Percentiles rank a stretch among this genome's conserved stretches.
phyloP scores from a whole-genome alignment of 1,284 basidiomycete genomes.

The Puccinia horiana region DNA sequence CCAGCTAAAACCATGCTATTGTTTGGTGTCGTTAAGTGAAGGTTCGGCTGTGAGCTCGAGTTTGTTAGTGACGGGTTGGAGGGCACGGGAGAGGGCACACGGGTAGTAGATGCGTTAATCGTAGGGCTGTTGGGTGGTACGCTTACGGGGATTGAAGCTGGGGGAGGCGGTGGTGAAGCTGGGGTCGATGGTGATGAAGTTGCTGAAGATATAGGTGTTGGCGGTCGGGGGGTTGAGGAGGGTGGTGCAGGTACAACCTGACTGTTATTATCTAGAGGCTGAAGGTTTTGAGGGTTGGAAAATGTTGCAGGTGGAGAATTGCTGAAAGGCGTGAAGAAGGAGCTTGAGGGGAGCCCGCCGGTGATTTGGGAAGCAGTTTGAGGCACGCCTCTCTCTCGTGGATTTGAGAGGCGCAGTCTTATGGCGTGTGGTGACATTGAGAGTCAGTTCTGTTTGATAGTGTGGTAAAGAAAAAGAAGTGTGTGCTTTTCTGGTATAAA shows the following conservation, averaged over 20 bases:
- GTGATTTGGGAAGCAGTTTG: slow-evolving; percentile 15
- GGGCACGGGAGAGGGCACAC: neutral
- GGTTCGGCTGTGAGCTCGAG: neutral
- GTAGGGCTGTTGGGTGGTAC: neutral
- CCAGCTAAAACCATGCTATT: neutral
- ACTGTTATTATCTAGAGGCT: neutral
- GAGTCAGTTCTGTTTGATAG: neutral
- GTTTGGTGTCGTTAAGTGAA: neutral
- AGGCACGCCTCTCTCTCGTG: neutral
- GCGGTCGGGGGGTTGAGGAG: neutral
- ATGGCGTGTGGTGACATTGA: neutral
- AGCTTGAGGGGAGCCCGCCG: neutral
- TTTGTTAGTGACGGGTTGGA: neutral
- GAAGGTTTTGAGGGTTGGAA: too few relatives aligned
- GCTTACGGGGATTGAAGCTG: slow-evolving; percentile 5
- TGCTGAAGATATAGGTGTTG: slow-evolving; percentile 4
- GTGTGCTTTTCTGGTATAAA: neutral
- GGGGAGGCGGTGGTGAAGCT: neutral
- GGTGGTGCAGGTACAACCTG: neutral
- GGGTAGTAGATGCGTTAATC: neutral
- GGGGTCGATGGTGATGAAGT: neutral
- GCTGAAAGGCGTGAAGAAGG: neutral
- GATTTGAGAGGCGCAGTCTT: neutral
- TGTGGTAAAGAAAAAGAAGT: neutral
- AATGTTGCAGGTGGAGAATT: neutral